Conservation (phyloP, 768 basidiomycete genomes). For the Galerina marginata region DNA sequence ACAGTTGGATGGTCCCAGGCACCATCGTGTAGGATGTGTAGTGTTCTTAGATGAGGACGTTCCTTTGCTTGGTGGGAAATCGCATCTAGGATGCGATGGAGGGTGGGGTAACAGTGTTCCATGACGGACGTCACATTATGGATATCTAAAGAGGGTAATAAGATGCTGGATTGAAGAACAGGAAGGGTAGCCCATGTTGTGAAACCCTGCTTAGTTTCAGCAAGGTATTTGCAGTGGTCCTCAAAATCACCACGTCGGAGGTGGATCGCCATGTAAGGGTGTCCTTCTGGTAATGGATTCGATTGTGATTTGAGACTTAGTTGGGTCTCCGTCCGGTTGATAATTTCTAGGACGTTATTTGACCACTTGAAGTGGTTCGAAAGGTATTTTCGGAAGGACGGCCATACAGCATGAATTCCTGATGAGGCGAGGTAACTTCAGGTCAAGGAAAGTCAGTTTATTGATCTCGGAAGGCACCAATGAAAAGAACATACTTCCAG, state of each 20-base stretch:
- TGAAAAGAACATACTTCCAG: conserved; percentile 40
- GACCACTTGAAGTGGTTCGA: conserved; percentile 49
- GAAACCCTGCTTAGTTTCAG: conserved; percentile 40
- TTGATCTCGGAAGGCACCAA: neutral
- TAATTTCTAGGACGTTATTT: conserved; percentile 35
- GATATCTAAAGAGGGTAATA: conserved; percentile 42
- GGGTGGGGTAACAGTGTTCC: conserved; percentile 51
- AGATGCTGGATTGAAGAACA: conserved; percentile 32
- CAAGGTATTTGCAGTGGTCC: conserved; percentile 44
- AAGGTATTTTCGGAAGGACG: conserved; percentile 43
- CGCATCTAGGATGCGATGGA: conserved; percentile 45
- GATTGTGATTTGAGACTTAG: conserved; percentile 35
- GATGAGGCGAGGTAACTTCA: conserved; percentile 45
- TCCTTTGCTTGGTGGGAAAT: conserved; percentile 40
- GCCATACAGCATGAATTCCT: conserved; percentile 46
- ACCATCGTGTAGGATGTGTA: conserved; percentile 53
- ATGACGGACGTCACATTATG: conserved; percentile 40
- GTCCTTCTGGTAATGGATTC: conserved; percentile 29
- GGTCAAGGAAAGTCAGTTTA: neutral
- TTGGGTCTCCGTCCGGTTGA: conserved; percentile 37
- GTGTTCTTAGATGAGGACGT: conserved; percentile 41
- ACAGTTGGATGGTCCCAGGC: conserved; percentile 52
- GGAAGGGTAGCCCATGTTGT: conserved; percentile 57
- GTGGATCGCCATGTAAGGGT: conserved; percentile 53
- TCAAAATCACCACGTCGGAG: conserved; percentile 54